Evolutionary conservation across 2,329 filamentous ascomycete genomes (phyloP), one percentile per base, ranked within the genome.

Genomic region (Aspergillus pseudotamarii): DNA sequence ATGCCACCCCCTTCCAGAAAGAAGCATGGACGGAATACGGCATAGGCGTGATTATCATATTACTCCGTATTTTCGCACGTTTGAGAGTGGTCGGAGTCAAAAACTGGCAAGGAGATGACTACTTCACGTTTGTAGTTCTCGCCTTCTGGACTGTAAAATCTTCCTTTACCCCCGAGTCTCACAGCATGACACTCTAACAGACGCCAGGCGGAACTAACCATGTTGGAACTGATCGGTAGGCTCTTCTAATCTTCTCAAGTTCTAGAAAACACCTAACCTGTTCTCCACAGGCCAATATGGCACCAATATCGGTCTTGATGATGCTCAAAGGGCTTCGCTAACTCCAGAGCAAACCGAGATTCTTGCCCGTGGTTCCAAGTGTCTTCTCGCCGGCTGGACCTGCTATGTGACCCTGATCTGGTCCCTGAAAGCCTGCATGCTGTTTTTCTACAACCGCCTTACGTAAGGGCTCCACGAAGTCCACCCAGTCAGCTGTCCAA

Each of bases 21-120:
- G 80, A 82, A 65, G 79, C 79, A 10, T 83, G 81, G 80, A 71
- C 72, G 19, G 81, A 83, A 60, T 82, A 81, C 55, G 76, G 72
- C 1, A 68, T 83, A 32, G 80, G 80, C 2, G 65, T 76, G 2
- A 1, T 75, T 9, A 65, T 82, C 3, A 64, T 83, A 4, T 64
- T 81, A 2, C 62, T 79, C 6, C 78, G 81, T 16, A 78, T 79
- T 62, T 77, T 76, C 63, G 75, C 79, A 2, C 70, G 81, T 38
- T 74, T 73, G 67, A 79, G 73, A 58, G 66, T 74, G 8, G 78
- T 82, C 4, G 80, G 80, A 1, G 68, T 79, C 61, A 77, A 76
- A n/a, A 71, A 72, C 14, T 80, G 76, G 72, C 75, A 81, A 21
- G 78, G 79, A 2, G 81, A 83, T 64, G 81, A 83, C 55, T 77